phyloP scores from a whole-genome alignment of 2,329 filamentous ascomycete species.

The Arthroderma uncinatum region DNA sequence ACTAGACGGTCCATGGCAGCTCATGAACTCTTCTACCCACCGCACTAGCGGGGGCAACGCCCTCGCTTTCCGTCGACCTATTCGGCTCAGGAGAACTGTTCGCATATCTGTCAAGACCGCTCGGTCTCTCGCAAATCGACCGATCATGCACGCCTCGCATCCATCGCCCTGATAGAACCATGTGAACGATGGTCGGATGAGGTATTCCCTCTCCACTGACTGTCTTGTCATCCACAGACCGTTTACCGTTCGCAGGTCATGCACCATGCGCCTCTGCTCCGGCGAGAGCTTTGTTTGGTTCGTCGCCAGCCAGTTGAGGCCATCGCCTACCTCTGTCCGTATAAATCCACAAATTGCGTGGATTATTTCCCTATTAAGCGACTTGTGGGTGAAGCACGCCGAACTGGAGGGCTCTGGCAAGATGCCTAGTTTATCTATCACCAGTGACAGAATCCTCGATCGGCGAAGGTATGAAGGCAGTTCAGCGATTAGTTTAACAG shows the following conservation, averaged over 20 bases:
- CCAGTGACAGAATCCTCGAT: conserved; percentile 6
- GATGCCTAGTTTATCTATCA: conserved; percentile 5
- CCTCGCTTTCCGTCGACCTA: conserved; percentile 18
- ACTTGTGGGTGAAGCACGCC: conserved; percentile 16
- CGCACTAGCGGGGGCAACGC: conserved; percentile 19
- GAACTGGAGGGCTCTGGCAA: background rate
- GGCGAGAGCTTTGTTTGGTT: conserved; percentile 11
- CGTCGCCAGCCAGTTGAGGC: conserved; percentile 14
- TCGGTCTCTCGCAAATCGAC: conserved; percentile 21
- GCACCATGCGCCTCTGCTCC: conserved; percentile 15
- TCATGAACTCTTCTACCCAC: conserved; percentile 25
- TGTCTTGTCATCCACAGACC: conserved; percentile 24
- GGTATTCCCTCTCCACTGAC: conserved; percentile 7
- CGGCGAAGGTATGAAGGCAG: conserved; percentile 10
- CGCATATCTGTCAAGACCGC: conserved; percentile 24
- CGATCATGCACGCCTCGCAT: conserved; percentile 32
- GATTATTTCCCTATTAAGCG: conserved; percentile 14
- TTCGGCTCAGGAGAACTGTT: conserved; percentile 23
- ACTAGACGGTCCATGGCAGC: conserved; percentile 6
- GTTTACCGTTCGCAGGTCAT: conserved; percentile 20
- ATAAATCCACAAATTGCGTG: conserved; percentile 14
- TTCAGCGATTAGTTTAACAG: background rate
- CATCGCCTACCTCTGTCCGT: conserved; percentile 16
- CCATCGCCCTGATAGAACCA: conserved; percentile 23
- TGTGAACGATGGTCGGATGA: conserved; percentile 9